phyloP scores from a whole-genome alignment of 306 rosid species.

The Lagenaria siceraria region DNA sequence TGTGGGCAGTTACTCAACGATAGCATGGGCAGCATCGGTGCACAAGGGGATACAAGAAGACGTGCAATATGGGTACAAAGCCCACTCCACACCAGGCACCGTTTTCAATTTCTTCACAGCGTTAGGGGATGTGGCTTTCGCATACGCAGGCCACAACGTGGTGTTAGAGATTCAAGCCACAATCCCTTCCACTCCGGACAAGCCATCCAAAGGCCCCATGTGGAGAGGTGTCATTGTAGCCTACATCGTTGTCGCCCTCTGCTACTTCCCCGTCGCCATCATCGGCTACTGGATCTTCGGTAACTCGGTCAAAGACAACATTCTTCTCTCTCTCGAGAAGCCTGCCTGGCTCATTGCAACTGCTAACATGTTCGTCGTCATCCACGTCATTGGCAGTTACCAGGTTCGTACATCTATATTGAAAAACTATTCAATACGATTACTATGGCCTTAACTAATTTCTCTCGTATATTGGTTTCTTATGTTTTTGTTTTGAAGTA shows the following conservation, averaged over 20 bases:
- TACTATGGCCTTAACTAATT: too few relatives aligned
- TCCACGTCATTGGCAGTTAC: conserved; percentile 70
- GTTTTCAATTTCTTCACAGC: conserved; percentile 46
- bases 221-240: conserved; percentile 62
- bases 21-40: conserved; percentile 49
- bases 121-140: conserved; percentile 57
- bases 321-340: conserved; percentile 41
- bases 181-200: conserved; percentile 66
- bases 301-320: conserved; percentile 37
- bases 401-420: conserved; percentile 16
- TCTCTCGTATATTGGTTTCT: background rate
- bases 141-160: conserved; percentile 73
- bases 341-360: conserved; percentile 55
- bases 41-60: conserved; percentile 41
- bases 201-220: conserved; percentile 69
- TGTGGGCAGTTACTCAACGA: conserved; percentile 54
- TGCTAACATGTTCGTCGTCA: conserved; percentile 60
- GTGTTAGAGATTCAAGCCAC: conserved; percentile 81
- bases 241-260: conserved; percentile 52
- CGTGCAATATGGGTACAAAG: conserved; percentile 27
- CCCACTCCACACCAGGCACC: conserved; percentile 18
- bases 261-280: conserved; percentile 72
- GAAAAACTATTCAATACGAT: too few relatives aligned
- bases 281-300: conserved; percentile 49
- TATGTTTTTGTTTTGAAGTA: background rate